Base-by-base conservation (phyloP, 495 filamentous ascomycete genomes). In the Xylaria curta region DNA sequence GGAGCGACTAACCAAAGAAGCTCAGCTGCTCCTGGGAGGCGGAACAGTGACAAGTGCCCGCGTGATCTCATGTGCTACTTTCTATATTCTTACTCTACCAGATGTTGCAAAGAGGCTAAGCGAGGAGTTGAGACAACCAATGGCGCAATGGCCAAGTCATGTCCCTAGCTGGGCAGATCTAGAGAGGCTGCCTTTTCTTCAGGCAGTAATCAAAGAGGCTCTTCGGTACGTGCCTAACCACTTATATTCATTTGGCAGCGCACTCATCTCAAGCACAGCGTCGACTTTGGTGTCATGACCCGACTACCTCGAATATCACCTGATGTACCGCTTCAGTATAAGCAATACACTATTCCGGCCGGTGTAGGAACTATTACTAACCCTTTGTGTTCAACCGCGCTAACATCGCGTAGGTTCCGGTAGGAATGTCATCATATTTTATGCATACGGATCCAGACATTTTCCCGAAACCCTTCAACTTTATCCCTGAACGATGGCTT, bases 401-500 rank as follows among this genome's bases (percentile, higher is more conserved):
- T 66, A 66, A 66, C 26, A 36, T 21, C 31, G 26, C 28, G 36
- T 47, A 70, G 68, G 58, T 66, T 15, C 73, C 75, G n/a, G 75
- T 78, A 40, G 73, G 75, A 33, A 78, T 78, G 76, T 70, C 71
- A 9, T 69, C 75, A 36, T 78, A 68, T 36, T 79, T 58, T 47
- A 74, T 82, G 71, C 78, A 81, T 38, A 73, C 79, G 31, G 76
- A 85, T 70, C 76, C 80, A 28, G 67, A 58, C 0, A 76, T 82
- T 15, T 84, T 82, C 66, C 82, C 78, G 0, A 72, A 82, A 26
- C 76, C 82, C 1, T 66, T 70, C 53, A 53, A 66, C 10, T 86
- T 83, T 73, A 70, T 75, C 12, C 85, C 84, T 2, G 82, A 84
- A 61, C 78, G 85, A 46, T 86, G 84, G 85, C 70, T 83, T 19